Evolutionary conservation across 257 asterid species (phyloP), one percentile per base, ranked within the genome.

Genomic region (Fraxinus anomala): DNA sequence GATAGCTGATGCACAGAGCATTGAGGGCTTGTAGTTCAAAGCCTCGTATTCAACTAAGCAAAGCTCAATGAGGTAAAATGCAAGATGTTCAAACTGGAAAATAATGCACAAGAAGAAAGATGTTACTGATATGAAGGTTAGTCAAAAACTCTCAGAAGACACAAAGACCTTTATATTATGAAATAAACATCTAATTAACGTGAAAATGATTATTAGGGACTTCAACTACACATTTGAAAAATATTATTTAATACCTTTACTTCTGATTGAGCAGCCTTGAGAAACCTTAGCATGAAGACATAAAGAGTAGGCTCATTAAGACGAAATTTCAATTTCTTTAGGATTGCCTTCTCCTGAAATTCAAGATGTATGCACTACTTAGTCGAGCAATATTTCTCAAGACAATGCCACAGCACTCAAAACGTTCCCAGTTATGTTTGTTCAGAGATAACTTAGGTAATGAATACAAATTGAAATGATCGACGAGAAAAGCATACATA

Each of bases 241-340:
- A 54, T 12, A 49, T 37, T 34, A 33, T 37, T 49, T 51, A 11
- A 42, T 80, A 88, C 96, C 96, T 83, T 91, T 76, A 33, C 81
- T 78, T 88, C 87, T 51, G 93, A 86, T 83, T 91, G 96, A 83
- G 97, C 92, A 80, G 98, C 99, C 91, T 84, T 95, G 79, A 93
- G 90, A 83, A 95, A 91, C 86, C 96, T 84, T 79, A 95, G 89
- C 99, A 95, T 95, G 89, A 93, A 95, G 83, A 95, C 99, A 73
- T 93, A 95, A 44, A 91, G 90, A 72, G 98, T 95, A 70, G 99
- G 97, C 86, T 89, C 89, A 80, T 95, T 95, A 54, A 95, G 97
- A 73, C 98, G 97, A 78, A 93, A 95, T 87, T 89, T 90, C 86
- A 95, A 83, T 80, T 84, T 88, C 87, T 77, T 88, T 72, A 93